A percentile compares a stretch with the other conserved stretches of the same genome.
These are phyloP conservation scores for Ricinus communis DNA, from an alignment of 345 rosid species.

Conservation along the genomic window DNA sequence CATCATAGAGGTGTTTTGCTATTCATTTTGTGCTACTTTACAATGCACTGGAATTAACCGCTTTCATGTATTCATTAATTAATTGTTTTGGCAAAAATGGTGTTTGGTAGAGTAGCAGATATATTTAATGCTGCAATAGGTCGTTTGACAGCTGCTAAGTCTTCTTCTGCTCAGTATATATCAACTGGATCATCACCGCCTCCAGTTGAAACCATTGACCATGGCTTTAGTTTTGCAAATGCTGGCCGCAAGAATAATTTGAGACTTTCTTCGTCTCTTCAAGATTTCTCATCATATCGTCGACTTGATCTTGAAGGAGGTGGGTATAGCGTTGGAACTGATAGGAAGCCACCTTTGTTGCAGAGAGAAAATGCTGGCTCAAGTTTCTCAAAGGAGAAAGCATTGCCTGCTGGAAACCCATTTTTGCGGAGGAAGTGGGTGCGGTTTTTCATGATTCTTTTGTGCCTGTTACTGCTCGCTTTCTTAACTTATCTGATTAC, in stretches of 20 bases:
- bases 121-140: conserved; percentile 43
- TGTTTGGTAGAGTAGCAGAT: conserved; percentile 57
- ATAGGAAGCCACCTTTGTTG: conserved; percentile 36
- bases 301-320: conserved; percentile 59
- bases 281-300: conserved; percentile 68
- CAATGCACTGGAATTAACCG: no score
- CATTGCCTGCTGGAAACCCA: conserved; percentile 44
- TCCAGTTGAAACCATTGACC: conserved; percentile 36
- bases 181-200: conserved; percentile 47
- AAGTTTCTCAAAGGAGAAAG: conserved; percentile 89
- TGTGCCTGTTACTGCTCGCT: conserved; percentile 57
- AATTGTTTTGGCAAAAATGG: conserved; percentile 39
- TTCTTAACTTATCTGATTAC: conserved; percentile 55
- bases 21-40: no score
- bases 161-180: conserved; percentile 44
- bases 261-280: conserved; percentile 83
- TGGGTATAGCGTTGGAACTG: conserved; percentile 41
- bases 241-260: conserved; percentile 52
- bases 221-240: conserved; percentile 36
- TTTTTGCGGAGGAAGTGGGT: conserved; percentile 58
- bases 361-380: conserved; percentile 52
- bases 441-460: conserved; percentile 43
- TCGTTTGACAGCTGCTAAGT: conserved; percentile 35
- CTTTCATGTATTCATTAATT: no score
- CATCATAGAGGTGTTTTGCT: no score